phyloP scores from a whole-genome alignment of 768 basidiomycete genomes.

The Phaeotremella skinneri region DNA sequence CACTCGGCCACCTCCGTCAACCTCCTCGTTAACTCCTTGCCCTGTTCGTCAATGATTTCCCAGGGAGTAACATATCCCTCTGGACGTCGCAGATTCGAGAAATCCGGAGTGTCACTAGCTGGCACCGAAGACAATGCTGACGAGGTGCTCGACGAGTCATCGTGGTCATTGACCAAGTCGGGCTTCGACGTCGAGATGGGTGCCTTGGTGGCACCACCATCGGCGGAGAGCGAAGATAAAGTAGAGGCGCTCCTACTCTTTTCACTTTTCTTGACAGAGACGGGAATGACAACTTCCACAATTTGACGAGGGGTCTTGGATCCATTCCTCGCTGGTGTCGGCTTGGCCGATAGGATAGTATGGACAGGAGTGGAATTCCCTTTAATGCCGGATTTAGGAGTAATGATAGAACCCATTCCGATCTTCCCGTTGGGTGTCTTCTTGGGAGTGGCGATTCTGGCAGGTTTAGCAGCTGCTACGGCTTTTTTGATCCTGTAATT shows the following conservation, averaged over 20 bases:
- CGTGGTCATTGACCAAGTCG: background rate
- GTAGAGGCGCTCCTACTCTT: background rate
- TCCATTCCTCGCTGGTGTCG: background rate
- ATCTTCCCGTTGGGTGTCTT: background rate
- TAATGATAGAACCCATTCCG: background rate
- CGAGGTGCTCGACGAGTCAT: slow-evolving; percentile 9
- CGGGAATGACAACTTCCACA: slow-evolving; percentile 21
- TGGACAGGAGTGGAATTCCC: slow-evolving; percentile 1
- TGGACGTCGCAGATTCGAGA: slow-evolving; percentile 5
- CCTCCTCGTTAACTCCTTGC: slow-evolving; percentile 14
- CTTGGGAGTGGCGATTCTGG: slow-evolving; percentile 4
- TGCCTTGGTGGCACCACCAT: background rate
- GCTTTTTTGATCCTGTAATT: slow-evolving; percentile 17
- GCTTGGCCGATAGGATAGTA: background rate
- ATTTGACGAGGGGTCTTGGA: slow-evolving; percentile 11
- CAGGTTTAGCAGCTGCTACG: slow-evolving; percentile 11
- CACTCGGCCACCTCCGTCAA: slow-evolving; percentile 26
- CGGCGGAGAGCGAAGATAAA: slow-evolving; percentile 1
- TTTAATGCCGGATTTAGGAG: slow-evolving; percentile 2
- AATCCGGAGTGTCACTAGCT: slow-evolving; percentile 8
- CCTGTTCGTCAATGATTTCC: slow-evolving; percentile 22
- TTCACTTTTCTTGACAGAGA: background rate
- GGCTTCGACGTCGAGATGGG: background rate
- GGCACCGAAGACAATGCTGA: slow-evolving; percentile 2
- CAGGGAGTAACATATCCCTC: slow-evolving; percentile 18